Evolutionary conservation across 148 eudicot species (phyloP).

Genomic region (Selenicereus undatus): DNA sequence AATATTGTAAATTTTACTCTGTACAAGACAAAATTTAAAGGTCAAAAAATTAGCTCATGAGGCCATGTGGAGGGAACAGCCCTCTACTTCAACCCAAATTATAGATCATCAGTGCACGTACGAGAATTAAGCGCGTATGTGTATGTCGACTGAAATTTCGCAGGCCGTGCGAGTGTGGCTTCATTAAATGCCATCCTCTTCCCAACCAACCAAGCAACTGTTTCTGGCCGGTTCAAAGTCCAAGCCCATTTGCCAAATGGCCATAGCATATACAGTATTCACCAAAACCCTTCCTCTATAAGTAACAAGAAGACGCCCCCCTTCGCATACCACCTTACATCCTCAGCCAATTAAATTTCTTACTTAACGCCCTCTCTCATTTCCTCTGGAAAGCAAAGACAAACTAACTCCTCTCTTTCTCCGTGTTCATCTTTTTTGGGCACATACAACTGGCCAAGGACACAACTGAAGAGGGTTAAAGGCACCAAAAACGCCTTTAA

Average conservation of each 20-base stretch:
- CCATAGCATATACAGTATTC: background rate
- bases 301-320: background rate
- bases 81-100: too few species aligned
- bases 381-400: too few species aligned
- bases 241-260: background rate
- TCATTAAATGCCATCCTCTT: background rate
- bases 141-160: background rate
- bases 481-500: too few species aligned
- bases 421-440: background rate
- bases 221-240: background rate
- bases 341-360: background rate
- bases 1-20: too few species aligned
- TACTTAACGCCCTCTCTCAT: background rate
- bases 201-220: background rate
- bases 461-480: background rate
- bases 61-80: too few species aligned
- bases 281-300: background rate
- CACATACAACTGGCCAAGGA: background rate
- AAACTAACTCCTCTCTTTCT: background rate
- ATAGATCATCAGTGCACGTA: too few species aligned
- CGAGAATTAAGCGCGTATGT: background rate
- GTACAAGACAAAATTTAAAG: too few species aligned
- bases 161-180: background rate
- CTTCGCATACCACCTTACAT: background rate
- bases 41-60: too few species aligned